A percentile compares a stretch with the other conserved stretches of the same genome.
Conservation (phyloP, 2,329 filamentous ascomycete genomes). For the Diaporthe sp. region DNA sequence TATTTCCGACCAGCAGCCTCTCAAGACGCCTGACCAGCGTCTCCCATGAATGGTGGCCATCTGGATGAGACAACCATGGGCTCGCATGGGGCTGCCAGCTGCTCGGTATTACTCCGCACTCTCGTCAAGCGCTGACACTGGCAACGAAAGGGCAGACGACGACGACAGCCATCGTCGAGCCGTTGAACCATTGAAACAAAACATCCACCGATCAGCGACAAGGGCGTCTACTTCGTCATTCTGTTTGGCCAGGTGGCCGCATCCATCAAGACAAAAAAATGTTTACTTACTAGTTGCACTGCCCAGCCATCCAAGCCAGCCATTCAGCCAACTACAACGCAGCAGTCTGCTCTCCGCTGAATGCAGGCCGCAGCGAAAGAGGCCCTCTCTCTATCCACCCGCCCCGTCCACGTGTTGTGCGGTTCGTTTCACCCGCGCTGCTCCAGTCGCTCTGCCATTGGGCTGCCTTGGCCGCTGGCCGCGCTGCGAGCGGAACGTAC, state of each 20-base stretch:
- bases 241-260: constrained; percentile 23
- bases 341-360: neutral
- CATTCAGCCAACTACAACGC: neutral
- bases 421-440: constrained; percentile 25
- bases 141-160: neutral
- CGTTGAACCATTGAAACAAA: constrained; percentile 25
- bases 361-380: neutral
- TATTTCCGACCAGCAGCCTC: constrained; percentile 17
- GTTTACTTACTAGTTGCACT: neutral
- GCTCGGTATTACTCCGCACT: constrained; percentile 3
- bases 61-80: constrained; percentile 7
- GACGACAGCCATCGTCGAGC: neutral
- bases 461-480: neutral
- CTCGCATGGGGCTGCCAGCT: constrained; percentile 13
- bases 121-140: constrained; percentile 7
- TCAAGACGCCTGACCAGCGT: constrained; percentile 3
- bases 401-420: constrained; percentile 19
- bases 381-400: constrained; percentile 6
- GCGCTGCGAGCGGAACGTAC: constrained; percentile 6
- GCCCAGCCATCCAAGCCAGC: neutral
- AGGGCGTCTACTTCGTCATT: constrained; percentile 25
- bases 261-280: neutral
- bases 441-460: constrained; percentile 8
- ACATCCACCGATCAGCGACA: constrained; percentile 19
- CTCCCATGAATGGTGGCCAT: constrained; percentile 1